Evolutionary conservation across 2,329 filamentous ascomycete genomes (phyloP).

Genomic region (Colletotrichum tamarilloi): DNA sequence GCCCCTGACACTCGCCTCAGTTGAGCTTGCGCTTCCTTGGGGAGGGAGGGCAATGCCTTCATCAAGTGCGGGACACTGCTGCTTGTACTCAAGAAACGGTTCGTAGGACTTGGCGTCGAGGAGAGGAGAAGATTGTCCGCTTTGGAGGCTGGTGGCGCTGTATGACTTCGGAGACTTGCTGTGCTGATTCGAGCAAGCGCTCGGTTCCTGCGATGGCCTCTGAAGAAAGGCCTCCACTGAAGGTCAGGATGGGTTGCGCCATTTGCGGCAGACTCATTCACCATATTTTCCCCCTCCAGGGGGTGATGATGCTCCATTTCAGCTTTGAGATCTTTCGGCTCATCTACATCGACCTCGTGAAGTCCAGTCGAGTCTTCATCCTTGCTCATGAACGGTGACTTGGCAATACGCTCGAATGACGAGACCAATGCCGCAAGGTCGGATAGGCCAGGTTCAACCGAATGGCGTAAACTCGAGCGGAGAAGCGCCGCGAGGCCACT

Average conservation of each 20-base stretch:
- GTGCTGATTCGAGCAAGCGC: slow-evolving; percentile 40
- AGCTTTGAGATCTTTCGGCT: slow-evolving; percentile 7
- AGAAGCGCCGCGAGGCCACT: slow-evolving; percentile 15
- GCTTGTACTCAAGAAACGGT: slow-evolving; percentile 55
- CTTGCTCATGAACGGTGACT: slow-evolving; percentile 38
- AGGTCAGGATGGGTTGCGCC: background rate
- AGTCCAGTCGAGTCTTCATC: slow-evolving; percentile 27
- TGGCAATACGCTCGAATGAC: slow-evolving; percentile 42
- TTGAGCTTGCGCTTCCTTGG: slow-evolving; percentile 41
- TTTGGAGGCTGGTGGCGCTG: background rate
- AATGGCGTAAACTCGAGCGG: slow-evolving; percentile 22
- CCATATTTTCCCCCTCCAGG: too few relatives aligned
- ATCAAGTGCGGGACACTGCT: slow-evolving; percentile 63
- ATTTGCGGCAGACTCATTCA: background rate
- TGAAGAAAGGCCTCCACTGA: slow-evolving; percentile 7
- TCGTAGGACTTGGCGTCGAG: slow-evolving; percentile 61
- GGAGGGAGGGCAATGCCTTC: slow-evolving; percentile 62
- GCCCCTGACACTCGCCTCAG: background rate
- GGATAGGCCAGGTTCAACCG: slow-evolving; percentile 40
- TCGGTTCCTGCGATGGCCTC: slow-evolving; percentile 42
- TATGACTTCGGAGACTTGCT: slow-evolving; percentile 16
- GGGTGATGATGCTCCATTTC: background rate
- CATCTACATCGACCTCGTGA: background rate
- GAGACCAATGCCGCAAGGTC: slow-evolving; percentile 45
- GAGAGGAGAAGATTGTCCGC: slow-evolving; percentile 47